Percentiles rank a stretch among this genome's conserved stretches.
Evolutionary conservation across 352 stramenopile species (phyloP).

Genomic region (Halophytophthora polymorphica): DNA sequence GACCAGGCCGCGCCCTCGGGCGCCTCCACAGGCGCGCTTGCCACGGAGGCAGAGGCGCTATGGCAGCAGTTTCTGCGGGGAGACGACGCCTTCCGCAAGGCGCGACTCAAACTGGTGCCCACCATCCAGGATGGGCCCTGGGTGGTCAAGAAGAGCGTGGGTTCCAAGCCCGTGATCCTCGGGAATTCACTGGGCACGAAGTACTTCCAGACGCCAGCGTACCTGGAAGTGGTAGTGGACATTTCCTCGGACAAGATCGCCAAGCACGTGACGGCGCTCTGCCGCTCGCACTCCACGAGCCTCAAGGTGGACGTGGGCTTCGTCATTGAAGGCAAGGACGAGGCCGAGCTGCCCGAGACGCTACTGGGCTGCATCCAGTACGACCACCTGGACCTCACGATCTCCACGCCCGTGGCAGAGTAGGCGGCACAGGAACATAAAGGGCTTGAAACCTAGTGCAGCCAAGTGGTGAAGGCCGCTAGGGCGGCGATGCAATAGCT

Average conservation of each 20-base stretch:
- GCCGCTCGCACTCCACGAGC: slow-evolving; percentile 55
- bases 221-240: slow-evolving; percentile 78
- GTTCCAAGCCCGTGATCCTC: slow-evolving; percentile 75
- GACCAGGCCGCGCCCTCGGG: slow-evolving; percentile 8
- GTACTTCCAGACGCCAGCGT: slow-evolving; percentile 58
- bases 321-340: slow-evolving; percentile 67
- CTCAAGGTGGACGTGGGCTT: slow-evolving; percentile 81
- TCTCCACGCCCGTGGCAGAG: slow-evolving; percentile 48
- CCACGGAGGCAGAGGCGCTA: slow-evolving; percentile 32
- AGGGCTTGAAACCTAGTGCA: too few relatives aligned
- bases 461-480: too few relatives aligned
- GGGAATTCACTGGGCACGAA: slow-evolving; percentile 55
- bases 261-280: slow-evolving; percentile 76
- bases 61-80: slow-evolving; percentile 64
- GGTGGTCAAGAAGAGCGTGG: slow-evolving; percentile 80
- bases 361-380: slow-evolving; percentile 80
- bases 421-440: slow-evolving; percentile 1
- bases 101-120: slow-evolving; percentile 78
- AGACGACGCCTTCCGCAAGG: slow-evolving; percentile 67
- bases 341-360: slow-evolving; percentile 73
- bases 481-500: too few relatives aligned
- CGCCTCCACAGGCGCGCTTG: too few relatives aligned
- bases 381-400: slow-evolving; percentile 64
- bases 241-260: slow-evolving; percentile 72
- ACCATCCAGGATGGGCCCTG: slow-evolving; percentile 74